Base-by-base conservation (phyloP, 148 eudicot genomes). In the Rhododendron williamsianum region DNA sequence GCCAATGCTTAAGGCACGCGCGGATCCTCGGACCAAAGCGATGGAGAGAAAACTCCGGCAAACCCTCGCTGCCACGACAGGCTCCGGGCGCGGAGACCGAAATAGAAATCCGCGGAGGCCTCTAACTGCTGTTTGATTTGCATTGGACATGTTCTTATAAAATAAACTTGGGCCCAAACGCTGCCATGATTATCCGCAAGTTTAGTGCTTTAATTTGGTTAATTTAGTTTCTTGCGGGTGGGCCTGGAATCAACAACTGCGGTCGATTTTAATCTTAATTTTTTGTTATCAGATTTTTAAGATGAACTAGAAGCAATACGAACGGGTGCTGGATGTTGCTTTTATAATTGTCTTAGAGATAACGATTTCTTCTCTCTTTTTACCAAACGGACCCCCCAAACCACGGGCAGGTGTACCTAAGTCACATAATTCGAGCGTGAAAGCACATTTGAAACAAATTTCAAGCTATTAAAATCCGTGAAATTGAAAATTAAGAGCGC, bases 101-200 rank as follows among this genome's bases (percentile, higher is more conserved):
- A 41, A 41, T 41, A 41, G 45, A 41, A 41, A 41, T 41, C 45
- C 45, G 6, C 7, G 0, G 45, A 5, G 45, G 45, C 35, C 23
- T 67, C 3, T 9, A 41, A 65, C 38, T n/a, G 41, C 56, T 5
- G 35, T 69, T 54, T 16, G 72, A 67, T 67, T 43, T 67, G 12
- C 43, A 18, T 58, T 38, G 51, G 25, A 65, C 27, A n/a, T 15
- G 41, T n/a, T 43, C 16, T 67, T 13, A 11, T 36, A 54, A 54
- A 54, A 16, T 54, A 65, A 16, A 25, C 2, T 83, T 27, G 41
- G 85, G 43, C 33, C 41, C 85, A 9, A 71, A 18, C 2, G 6
- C 46, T 46, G 78, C 43, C 85, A 48, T 83, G 78, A 71, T 69
- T 46, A 83, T 71, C 85, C 51, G 56, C 33, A 69, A 58, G 85